A percentile compares a stretch with the other conserved stretches of the same genome.
These are phyloP conservation scores for Acacia crassicarpa DNA, from an alignment of 306 rosid species.

Conservation along the genomic window DNA sequence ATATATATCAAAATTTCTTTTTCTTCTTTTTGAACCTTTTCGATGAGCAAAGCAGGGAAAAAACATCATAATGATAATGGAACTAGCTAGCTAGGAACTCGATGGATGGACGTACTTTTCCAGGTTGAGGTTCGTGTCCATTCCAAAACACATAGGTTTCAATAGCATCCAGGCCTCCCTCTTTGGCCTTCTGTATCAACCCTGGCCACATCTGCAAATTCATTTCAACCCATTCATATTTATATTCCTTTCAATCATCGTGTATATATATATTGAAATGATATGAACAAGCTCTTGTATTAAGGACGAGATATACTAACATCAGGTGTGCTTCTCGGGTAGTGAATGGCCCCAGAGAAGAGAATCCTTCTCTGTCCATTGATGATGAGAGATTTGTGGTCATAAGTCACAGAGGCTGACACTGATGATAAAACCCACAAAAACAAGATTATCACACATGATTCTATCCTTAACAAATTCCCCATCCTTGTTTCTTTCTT, in stretches of 20 bases:
- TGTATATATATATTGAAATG: no score
- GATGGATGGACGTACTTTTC: constrained; percentile 25
- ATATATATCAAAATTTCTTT: not conserved
- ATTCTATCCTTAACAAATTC: constrained; percentile 24
- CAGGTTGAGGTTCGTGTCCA: constrained; percentile 75
- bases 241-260: not conserved
- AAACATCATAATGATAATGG: no score
- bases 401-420: constrained; percentile 69
- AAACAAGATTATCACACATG: constrained; percentile 1
- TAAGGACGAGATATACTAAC: constrained; percentile 42
- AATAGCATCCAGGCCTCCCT: constrained; percentile 81
- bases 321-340: constrained; percentile 79
- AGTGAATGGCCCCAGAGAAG: constrained; percentile 84
- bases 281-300: no score
- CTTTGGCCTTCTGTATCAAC: constrained; percentile 70
- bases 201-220: constrained; percentile 87
- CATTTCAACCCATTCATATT: not conserved
- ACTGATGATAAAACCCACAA: constrained; percentile 39
- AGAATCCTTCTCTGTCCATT: constrained; percentile 71
- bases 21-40: no score
- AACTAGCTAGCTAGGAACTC: no score
- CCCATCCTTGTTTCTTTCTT: constrained; percentile 18
- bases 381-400: constrained; percentile 57
- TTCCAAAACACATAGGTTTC: constrained; percentile 95
- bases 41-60: no score